Evolutionary conservation across 441 rosid genomes (phyloP), one percentile per base, ranked within the genome.

Genomic region (Bocquillonia castaneifolia): DNA sequence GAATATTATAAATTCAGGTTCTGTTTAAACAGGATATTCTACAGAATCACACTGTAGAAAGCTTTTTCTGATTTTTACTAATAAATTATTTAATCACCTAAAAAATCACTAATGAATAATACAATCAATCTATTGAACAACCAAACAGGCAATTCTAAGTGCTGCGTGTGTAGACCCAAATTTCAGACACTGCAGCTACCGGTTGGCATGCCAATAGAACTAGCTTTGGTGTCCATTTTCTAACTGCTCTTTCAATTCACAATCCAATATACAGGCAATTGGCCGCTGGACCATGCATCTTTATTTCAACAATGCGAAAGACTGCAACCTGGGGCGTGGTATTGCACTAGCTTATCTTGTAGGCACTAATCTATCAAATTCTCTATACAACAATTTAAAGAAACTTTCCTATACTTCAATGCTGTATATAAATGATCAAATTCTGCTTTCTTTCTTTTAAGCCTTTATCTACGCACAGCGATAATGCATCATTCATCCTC

Each of bases 401-500:
- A 60, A 15, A 39, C 44, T 34, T 63, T 52, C 59, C 44, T 66
- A 51, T 62, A 44, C 68, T 71, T 55, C 32, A 37, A 52, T 18
- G 34, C 25, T 54, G 64, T 36, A 14, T 63, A 56, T 29, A 10
- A 12, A 25, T 37, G 67, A 42, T 59, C n/a, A 20, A 71, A 44
- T 32, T 64, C 32, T 64, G 66, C 50, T 69, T 63, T 68, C 75
- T 59, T 66, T 51, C 67, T 62, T 72, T 29, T 15, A 57, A n/a
- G 54, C 52, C 29, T 52, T 57, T 14, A 45, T 39, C 14, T 50
- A 48, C 39, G 14, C 61, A 51, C 17, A 23, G 40, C 26, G 7
- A 50, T 10, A 23, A 40, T 22, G 17, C 28, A 65, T 78, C 76
- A 82, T 36, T 84, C 86, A n/a, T 84, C 86, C 15, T 84, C 93